Evolutionary conservation across 2,329 filamentous ascomycete genomes (phyloP).

Genomic region (Dryadomyces quercivorus): DNA sequence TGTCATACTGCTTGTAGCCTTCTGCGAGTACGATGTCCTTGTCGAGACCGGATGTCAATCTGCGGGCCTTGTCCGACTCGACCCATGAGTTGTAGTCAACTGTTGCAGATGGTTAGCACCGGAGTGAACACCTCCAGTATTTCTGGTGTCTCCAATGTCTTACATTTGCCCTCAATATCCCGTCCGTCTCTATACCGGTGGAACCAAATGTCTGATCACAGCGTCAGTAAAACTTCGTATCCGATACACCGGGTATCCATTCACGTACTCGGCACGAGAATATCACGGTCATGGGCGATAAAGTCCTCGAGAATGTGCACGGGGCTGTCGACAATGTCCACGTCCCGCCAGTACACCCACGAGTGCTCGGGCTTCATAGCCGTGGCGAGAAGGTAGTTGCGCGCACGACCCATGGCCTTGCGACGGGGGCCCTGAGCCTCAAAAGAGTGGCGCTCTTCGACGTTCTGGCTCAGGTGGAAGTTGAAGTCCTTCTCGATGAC

Average conservation of each 20-base stretch:
- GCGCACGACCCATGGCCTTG: slow-evolving; percentile 78
- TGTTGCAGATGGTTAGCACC: slow-evolving; percentile 21
- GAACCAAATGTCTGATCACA: slow-evolving; percentile 80
- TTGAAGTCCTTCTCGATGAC: slow-evolving; percentile 91
- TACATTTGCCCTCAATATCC: slow-evolving; percentile 93
- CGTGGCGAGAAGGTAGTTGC: slow-evolving; percentile 79
- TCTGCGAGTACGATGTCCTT: slow-evolving; percentile 81
- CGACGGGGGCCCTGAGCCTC: slow-evolving; percentile 79
- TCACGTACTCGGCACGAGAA: slow-evolving; percentile 81
- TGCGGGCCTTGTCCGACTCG: slow-evolving; percentile 75
- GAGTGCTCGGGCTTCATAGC: slow-evolving; percentile 88
- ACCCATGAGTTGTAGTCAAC: slow-evolving; percentile 99
- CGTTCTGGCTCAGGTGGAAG: slow-evolving; percentile 59
- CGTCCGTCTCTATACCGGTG: slow-evolving; percentile 69
- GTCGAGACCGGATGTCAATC: slow-evolving; percentile 58
- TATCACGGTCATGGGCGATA: slow-evolving; percentile 82
- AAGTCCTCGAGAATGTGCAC: slow-evolving; percentile 86
- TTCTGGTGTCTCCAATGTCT: slow-evolving; percentile 26
- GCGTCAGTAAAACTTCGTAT: slow-evolving; percentile 2
- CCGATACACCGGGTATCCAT: not conserved
- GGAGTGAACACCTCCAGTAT: not conserved
- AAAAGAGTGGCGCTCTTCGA: slow-evolving; percentile 75
- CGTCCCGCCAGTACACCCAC: slow-evolving; percentile 98
- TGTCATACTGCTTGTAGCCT: slow-evolving; percentile 89
- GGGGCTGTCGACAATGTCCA: slow-evolving; percentile 89